Evolutionary conservation across 805 yeast genomes (phyloP).

Genomic region (Candida koratica): DNA sequence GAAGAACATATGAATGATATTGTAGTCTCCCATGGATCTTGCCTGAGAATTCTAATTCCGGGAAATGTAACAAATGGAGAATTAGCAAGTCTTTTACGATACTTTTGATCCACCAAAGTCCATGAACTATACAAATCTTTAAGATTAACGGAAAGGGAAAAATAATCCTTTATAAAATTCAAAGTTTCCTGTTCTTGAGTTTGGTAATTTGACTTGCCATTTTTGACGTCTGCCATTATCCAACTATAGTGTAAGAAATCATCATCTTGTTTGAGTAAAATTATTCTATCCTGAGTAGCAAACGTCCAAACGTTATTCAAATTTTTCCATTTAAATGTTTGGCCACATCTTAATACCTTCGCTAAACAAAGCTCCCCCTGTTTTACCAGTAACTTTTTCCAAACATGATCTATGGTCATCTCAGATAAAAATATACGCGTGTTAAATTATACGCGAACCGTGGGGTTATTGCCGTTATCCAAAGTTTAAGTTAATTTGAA

Average conservation of each 20-base stretch:
- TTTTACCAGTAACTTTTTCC: constrained; percentile 22
- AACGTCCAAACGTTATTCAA: constrained; percentile 64
- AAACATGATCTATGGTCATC: constrained; percentile 24
- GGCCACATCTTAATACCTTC: constrained; percentile 77
- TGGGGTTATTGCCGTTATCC: too few relatives aligned
- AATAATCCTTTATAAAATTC: constrained; percentile 58
- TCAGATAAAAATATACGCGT: constrained; percentile 4
- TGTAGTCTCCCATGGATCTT: constrained; percentile 96
- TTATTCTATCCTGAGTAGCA: constrained; percentile 53
- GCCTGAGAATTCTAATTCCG: constrained; percentile 83
- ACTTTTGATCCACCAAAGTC: constrained; percentile 51
- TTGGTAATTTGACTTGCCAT: constrained; percentile 2
- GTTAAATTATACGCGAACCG: too few relatives aligned
- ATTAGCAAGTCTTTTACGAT: constrained; percentile 29
- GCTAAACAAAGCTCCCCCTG: constrained; percentile 52
- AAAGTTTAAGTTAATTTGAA: too few relatives aligned
- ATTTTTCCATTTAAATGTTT: constrained; percentile 77
- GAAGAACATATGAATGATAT: constrained; percentile 90
- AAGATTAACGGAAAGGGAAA: constrained; percentile 59
- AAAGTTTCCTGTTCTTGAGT: constrained; percentile 26
- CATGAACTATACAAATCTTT: constrained; percentile 55
- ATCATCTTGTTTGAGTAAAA: constrained; percentile 62
- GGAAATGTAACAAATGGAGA: constrained; percentile 40
- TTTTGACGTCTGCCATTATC: constrained; percentile 22
- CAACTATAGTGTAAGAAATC: constrained; percentile 48